Percentiles rank a stretch among this genome's conserved stretches.
Evolutionary conservation across 495 filamentous ascomycete species (phyloP).

Genomic region (Penicillium subrubescens): DNA sequence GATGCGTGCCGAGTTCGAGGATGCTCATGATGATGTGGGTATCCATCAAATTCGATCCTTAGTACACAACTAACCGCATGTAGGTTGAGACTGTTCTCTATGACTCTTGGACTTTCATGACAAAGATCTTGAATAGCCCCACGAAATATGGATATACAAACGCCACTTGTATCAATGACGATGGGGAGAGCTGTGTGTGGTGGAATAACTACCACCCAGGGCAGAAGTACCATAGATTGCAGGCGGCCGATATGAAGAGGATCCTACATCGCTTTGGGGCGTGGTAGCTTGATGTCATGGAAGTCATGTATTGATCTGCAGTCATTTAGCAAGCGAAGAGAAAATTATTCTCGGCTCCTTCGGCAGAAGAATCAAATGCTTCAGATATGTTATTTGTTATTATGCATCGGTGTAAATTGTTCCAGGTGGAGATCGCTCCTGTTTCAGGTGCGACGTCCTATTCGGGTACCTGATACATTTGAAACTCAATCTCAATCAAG

Average conservation of each 20-base stretch:
- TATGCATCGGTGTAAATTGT: neutral
- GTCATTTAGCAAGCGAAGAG: neutral
- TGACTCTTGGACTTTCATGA: constrained; percentile 46
- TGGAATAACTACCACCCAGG: constrained; percentile 46
- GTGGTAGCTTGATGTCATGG: constrained; percentile 24
- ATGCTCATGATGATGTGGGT: constrained; percentile 31
- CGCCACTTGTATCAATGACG: constrained; percentile 34
- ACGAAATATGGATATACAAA: constrained; percentile 38
- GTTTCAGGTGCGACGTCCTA: constrained; percentile 11
- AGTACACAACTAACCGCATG: neutral
- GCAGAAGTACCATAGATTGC: constrained; percentile 37
- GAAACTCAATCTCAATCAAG: neutral
- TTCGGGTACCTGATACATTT: neutral
- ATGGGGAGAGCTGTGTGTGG: constrained; percentile 41
- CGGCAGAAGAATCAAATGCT: neutral
- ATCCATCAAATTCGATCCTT: neutral
- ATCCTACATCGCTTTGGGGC: constrained; percentile 29
- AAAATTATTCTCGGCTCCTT: neutral
- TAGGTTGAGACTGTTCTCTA: constrained; percentile 35
- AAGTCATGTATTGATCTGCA: neutral
- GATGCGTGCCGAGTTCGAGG: constrained; percentile 31
- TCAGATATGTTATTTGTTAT: neutral
- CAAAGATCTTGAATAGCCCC: constrained; percentile 56
- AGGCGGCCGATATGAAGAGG: constrained; percentile 44
- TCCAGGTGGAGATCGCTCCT: neutral